phyloP scores from a whole-genome alignment of 495 filamentous ascomycete genomes.

The Aspergillus coremiiformis region DNA sequence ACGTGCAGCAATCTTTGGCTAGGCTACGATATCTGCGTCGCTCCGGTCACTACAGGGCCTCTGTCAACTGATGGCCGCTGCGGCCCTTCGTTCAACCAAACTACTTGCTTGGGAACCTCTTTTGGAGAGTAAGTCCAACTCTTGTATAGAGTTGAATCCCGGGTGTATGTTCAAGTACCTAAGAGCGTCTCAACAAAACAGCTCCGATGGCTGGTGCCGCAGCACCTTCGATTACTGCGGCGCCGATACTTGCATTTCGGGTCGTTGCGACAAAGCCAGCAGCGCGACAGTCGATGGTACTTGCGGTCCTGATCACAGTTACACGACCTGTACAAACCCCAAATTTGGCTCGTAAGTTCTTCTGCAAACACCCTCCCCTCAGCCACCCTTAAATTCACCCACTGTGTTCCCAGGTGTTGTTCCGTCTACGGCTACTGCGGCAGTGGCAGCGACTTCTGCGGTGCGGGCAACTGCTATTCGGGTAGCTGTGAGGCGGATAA shows the following conservation, averaged over 20 bases:
- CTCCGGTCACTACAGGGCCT: not conserved
- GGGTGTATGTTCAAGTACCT: too few species aligned
- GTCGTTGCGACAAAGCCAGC: not conserved
- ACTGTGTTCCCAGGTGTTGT: slow-evolving; percentile 6
- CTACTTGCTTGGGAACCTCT: slow-evolving; percentile 2
- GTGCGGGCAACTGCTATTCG: slow-evolving; percentile 4
- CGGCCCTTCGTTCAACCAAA: slow-evolving; percentile 1
- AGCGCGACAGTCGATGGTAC: not conserved
- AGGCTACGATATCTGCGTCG: slow-evolving; percentile 4
- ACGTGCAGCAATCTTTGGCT: slow-evolving; percentile 6
- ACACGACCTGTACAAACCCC: slow-evolving; percentile 4
- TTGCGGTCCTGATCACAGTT: slow-evolving; percentile 3
- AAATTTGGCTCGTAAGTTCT: slow-evolving; percentile 3
- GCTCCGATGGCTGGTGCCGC: slow-evolving; percentile 3
- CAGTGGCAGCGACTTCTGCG: not conserved
- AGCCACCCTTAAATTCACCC: too few species aligned
- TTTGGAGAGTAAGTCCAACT: slow-evolving; percentile 8
- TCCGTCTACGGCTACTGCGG: slow-evolving; percentile 6
- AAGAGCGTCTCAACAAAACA: too few species aligned
- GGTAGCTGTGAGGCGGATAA: slow-evolving; percentile 6
- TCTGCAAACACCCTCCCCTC: slow-evolving; percentile 3
- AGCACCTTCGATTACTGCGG: slow-evolving; percentile 1
- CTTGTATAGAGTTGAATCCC: too few species aligned
- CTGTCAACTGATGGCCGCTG: slow-evolving; percentile 1
- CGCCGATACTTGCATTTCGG: slow-evolving; percentile 1